Evolutionary conservation across 495 filamentous ascomycete species (phyloP).

Genomic region (Thozetella sp.): DNA sequence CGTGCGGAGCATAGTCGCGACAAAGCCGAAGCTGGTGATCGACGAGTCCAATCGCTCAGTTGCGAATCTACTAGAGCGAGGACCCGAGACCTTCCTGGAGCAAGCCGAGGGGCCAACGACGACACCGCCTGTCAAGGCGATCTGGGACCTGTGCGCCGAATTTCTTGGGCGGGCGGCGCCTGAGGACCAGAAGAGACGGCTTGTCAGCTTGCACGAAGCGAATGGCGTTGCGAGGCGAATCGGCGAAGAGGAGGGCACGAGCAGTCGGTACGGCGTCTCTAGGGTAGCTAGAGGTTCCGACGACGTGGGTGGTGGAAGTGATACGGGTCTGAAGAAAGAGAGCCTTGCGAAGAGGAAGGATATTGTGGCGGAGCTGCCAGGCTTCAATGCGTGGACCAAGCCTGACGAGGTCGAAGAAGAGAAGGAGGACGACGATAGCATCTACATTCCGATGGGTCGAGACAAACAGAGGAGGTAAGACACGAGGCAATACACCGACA

Average conservation of each 20-base stretch:
- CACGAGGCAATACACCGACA: too few relatives aligned
- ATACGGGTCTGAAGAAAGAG: not conserved
- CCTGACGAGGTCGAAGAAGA: too few relatives aligned
- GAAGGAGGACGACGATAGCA: too few relatives aligned
- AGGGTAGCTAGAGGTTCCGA: conserved; percentile 16
- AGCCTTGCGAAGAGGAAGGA: too few relatives aligned
- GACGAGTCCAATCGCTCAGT: too few relatives aligned
- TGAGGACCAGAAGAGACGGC: conserved; percentile 47
- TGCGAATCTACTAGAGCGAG: too few relatives aligned
- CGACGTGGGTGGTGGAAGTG: not conserved
- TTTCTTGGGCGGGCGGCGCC: conserved; percentile 13
- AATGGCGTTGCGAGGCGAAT: conserved; percentile 73
- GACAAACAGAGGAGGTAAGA: too few relatives aligned
- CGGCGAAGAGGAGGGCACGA: conserved; percentile 29
- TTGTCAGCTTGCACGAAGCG: conserved; percentile 70
- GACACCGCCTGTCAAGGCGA: conserved; percentile 14
- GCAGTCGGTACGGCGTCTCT: not conserved
- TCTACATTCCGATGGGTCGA: too few relatives aligned
- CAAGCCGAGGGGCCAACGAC: too few relatives aligned
- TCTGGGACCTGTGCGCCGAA: conserved; percentile 33
- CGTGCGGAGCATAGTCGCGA: conserved; percentile 15
- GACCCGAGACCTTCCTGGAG: too few relatives aligned
- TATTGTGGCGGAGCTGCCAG: too few relatives aligned
- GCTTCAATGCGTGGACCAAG: too few relatives aligned
- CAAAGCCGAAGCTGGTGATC: not conserved